Percentiles rank a stretch among this genome's conserved stretches.
These are phyloP conservation scores for Teunomyces lycoperdinae DNA, from an alignment of 805 yeast species.

Conservation along the genomic window DNA sequence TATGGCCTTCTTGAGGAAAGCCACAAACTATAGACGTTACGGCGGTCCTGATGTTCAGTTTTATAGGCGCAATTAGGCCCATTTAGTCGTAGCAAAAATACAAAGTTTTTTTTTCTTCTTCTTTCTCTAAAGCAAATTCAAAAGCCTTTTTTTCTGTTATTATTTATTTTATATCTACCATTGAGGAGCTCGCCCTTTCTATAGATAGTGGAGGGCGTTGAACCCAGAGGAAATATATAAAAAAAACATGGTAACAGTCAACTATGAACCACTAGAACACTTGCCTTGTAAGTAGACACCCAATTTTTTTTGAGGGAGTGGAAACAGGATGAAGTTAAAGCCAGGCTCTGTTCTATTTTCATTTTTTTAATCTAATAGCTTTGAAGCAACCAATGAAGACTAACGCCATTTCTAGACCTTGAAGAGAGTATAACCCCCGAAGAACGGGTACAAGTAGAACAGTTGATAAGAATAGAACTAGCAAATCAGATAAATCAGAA, in stretches of 20 bases:
- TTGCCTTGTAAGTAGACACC: constrained; percentile 35
- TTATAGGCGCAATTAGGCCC: background rate
- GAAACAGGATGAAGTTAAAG: too few relatives aligned
- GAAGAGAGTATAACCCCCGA: constrained; percentile 35
- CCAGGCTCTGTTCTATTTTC: too few relatives aligned
- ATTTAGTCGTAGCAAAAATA: background rate
- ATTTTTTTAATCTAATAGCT: too few relatives aligned
- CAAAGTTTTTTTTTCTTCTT: background rate
- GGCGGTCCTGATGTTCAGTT: too few relatives aligned
- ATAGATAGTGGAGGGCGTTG: background rate
- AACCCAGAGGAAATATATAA: background rate
- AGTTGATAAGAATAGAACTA: constrained; percentile 28
- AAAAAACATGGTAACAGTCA: constrained; percentile 13
- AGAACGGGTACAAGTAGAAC: constrained; percentile 35
- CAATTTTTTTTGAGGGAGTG: too few relatives aligned
- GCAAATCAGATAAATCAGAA: constrained; percentile 1
- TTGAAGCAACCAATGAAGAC: constrained; percentile 6
- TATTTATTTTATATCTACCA: background rate
- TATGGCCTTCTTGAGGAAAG: background rate
- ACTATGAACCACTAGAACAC: constrained; percentile 36
- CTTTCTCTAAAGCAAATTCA: background rate
- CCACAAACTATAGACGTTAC: background rate
- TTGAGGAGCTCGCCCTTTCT: background rate
- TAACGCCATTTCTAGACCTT: constrained; percentile 18
- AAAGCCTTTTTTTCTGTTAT: background rate